These are phyloP conservation scores for Spathaspora boniae DNA, from an alignment of 805 yeast genomes.

Conservation along the genomic window DNA sequence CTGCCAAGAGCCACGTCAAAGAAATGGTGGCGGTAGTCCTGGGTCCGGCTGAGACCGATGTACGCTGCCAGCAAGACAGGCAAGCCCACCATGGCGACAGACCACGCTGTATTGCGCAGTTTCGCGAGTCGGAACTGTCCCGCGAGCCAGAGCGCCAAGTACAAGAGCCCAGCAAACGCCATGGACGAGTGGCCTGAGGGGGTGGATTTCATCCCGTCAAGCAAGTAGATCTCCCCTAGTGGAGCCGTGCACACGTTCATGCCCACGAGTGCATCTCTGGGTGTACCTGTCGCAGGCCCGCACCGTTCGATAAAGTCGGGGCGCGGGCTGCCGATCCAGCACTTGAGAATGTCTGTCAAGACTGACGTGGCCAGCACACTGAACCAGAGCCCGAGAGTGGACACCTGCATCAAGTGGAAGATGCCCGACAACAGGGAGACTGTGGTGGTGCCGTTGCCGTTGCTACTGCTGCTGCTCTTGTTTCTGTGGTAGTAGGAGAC, in stretches of 20 bases:
- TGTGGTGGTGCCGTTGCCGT: slow-evolving; percentile 1
- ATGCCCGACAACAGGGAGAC: slow-evolving; percentile 9
- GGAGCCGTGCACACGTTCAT: slow-evolving; percentile 32
- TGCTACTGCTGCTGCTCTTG: slow-evolving; percentile 4
- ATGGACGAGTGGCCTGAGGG: slow-evolving; percentile 38
- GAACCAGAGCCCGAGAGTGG: slow-evolving; percentile 28
- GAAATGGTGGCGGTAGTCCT: slow-evolving; percentile 38
- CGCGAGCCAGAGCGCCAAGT: slow-evolving; percentile 29
- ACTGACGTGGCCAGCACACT: slow-evolving; percentile 27
- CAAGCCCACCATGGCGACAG: slow-evolving; percentile 5
- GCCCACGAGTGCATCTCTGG: slow-evolving; percentile 22
- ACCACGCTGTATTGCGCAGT: neutral
- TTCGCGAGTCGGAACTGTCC: slow-evolving; percentile 21
- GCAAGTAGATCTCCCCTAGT: slow-evolving; percentile 22
- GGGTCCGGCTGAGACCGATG: slow-evolving; percentile 32
- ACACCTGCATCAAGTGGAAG: slow-evolving; percentile 26
- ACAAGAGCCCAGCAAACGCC: slow-evolving; percentile 30
- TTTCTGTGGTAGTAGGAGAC: slow-evolving; percentile 7
- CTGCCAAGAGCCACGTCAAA: slow-evolving; percentile 33
- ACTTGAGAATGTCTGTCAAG: slow-evolving; percentile 35
- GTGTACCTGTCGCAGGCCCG: slow-evolving; percentile 23
- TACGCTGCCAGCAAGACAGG: slow-evolving; percentile 28
- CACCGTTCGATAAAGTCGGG: slow-evolving; percentile 44
- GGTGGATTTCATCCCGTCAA: slow-evolving; percentile 39
- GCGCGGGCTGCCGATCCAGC: slow-evolving; percentile 39